Conservation (phyloP, 2,329 filamentous ascomycete species). For the Anisogramma anomala region DNA sequence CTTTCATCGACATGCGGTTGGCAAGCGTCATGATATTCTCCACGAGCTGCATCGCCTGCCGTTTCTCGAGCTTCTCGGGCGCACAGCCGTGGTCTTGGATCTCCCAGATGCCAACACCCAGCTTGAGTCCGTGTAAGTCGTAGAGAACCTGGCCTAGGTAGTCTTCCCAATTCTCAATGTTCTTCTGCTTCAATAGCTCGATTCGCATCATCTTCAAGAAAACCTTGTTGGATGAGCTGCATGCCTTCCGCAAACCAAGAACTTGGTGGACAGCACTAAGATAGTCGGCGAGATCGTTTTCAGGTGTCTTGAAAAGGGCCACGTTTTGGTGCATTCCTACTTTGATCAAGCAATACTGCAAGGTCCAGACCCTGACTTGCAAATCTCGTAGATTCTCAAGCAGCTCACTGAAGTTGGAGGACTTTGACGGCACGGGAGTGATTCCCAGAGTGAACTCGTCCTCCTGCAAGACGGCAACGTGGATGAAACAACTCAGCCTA, state of each 20-base stretch:
- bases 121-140: constrained; percentile 71
- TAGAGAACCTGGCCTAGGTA: constrained; percentile 78
- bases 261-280: constrained; percentile 74
- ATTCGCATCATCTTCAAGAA: constrained; percentile 83
- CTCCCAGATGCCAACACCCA: constrained; percentile 54
- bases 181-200: constrained; percentile 66
- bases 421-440: constrained; percentile 44
- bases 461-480: constrained; percentile 70
- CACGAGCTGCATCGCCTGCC: constrained; percentile 68
- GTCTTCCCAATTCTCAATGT: constrained; percentile 71
- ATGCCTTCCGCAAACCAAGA: constrained; percentile 72
- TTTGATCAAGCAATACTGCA: constrained; percentile 72
- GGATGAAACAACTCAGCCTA: constrained; percentile 61
- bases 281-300: constrained; percentile 67
- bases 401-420: constrained; percentile 44
- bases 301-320: constrained; percentile 50
- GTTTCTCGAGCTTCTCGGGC: constrained; percentile 64
- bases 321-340: constrained; percentile 59
- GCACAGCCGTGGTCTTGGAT: constrained; percentile 71
- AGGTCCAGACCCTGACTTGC: constrained; percentile 76
- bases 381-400: constrained; percentile 71
- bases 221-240: constrained; percentile 72
- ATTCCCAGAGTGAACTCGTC: constrained; percentile 76
- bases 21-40: constrained; percentile 75
- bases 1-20: constrained; percentile 76